Evolutionary conservation across 441 rosid species (phyloP), one percentile per base, ranked within the genome.

Genomic region (Eutrema salsugineum): DNA sequence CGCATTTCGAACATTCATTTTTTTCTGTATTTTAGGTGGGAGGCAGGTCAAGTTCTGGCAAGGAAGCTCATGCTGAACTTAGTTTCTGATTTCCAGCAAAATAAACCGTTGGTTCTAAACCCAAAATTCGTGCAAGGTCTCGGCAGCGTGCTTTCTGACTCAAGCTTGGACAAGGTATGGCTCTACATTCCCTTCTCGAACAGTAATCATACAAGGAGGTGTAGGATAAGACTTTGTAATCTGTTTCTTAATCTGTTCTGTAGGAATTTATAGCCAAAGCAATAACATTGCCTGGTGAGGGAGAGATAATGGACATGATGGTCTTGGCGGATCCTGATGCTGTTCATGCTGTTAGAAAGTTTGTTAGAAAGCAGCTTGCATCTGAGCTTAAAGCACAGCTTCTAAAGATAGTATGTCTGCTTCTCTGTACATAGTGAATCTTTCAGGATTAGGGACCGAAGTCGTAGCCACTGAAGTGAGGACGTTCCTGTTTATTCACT

Each of bases 221-320:
- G 14, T 42, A 44, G 19, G 39, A 17, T 32, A 16, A 3, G 15
- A 20, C 38, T 44, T 60, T 59, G n/a, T 30, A 57, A 58, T 32
- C 20, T 64, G 30, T 28, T 32, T 60, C 16, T 51, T 67, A 30
- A 70, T 73, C 57, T 35, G 0, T 70, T 68, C 22, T 76, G 47
- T 79, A 95, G 99, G 97, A 91, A 86, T 93, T 95, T 68, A 82
- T 95, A 56, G 92, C 98, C 3, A 91, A 85, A 81, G 98, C 98
- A 44, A 82, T 91, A 70, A 93, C 98, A 70, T 71, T 93, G 14
- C 99, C 98, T 11, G 91, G 96, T 68, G 98, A 89, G 73, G 99
- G 97, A 57, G 99, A 93, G 86, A 87, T 95, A 56, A 95, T 95
- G 99, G 98, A 95, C 82, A 75, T 95, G 91, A 91, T 95, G 96